Base-by-base conservation (phyloP, 1,284 basidiomycete genomes). In the Bondarzewia mesenterica region DNA sequence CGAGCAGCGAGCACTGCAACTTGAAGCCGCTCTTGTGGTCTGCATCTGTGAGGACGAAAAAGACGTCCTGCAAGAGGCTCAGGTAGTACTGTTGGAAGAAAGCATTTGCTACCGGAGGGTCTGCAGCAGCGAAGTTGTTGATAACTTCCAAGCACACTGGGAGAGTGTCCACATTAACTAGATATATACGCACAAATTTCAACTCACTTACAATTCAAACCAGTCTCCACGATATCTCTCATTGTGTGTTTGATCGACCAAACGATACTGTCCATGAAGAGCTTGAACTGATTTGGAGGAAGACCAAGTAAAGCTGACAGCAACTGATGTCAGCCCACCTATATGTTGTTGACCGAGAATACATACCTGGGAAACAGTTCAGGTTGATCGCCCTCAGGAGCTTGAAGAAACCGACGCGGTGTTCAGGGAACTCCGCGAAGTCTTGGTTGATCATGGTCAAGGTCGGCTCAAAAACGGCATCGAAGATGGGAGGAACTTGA, bases 171-270 rank as follows among this genome's bases (percentile, higher is more conserved):
- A 23, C 45, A 52, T 14, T 2, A 39, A 21, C 10, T 7, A 32
- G 12, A n/a, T 32, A 32, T 32, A 4, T n/a, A 12, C 29, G 7
- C 26, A 16, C 27, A 18, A 8, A 4, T 14, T 5, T 12, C 38
- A 36, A 37, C 43, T 15, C 29, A 74, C 86, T 49, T 67, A 93
- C 92, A 66, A 64, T 87, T 92, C 54, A 97, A 66, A 47, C 95
- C 95, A 29, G 85, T 91, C 65, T 99, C 96, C 22, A 94, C 92
- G 58, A 99, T 98, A 68, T 99, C 96, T 48, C 96, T 84, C 92
- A 97, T 96, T 15, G 93, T 97, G 72, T 99, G 96, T 71, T 99
- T 99, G 75, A 99, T 96, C 12, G 93, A 95, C 96, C 96, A 99
- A 47, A 97, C 89, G 56, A 98, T 89, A 57, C 93, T 94, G 67